Conservation (phyloP, 106 monocot genomes). For the Acanthochlamys bracteata region DNA sequence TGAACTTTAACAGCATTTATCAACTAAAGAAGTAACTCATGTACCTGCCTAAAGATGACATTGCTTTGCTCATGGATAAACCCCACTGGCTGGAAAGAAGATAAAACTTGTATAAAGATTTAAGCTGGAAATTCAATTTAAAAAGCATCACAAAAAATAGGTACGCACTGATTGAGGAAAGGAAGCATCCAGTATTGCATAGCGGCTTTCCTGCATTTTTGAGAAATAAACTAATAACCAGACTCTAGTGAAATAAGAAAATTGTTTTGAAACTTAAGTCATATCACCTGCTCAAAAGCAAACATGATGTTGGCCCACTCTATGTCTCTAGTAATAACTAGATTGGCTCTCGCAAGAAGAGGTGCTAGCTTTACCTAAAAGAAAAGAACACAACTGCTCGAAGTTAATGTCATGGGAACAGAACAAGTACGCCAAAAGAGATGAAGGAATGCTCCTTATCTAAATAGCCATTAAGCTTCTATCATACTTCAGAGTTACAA, state of each 20-base stretch:
- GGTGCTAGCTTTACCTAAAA: slow-evolving; percentile 53
- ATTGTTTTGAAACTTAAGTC: too few species aligned
- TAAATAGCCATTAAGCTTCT: too few species aligned
- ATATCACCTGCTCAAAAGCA: slow-evolving; percentile 87
- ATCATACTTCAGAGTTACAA: too few species aligned
- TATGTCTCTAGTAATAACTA: slow-evolving; percentile 90
- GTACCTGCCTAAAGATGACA: slow-evolving; percentile 86
- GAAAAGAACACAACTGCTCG: neutral
- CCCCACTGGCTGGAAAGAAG: slow-evolving; percentile 72
- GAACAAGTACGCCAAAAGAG: too few species aligned
- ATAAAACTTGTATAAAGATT: neutral
- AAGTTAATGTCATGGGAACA: too few species aligned
- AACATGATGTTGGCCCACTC: slow-evolving; percentile 99
- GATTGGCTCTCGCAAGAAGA: slow-evolving; percentile 74
- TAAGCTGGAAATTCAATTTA: neutral
- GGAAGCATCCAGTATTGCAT: slow-evolving; percentile 64
- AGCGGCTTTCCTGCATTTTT: slow-evolving; percentile 77
- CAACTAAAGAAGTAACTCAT: neutral
- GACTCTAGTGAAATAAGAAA: too few species aligned
- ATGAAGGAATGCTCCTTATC: too few species aligned
- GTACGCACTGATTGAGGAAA: slow-evolving; percentile 55
- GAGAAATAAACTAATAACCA: slow-evolving; percentile 5
- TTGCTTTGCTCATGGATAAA: slow-evolving; percentile 86
- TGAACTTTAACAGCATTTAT: too few species aligned
- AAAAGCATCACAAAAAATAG: neutral